Percentiles rank a stretch among this genome's conserved stretches.
Conservation (phyloP, 2,329 filamentous ascomycete species). For the Ophiocordyceps unilateralis region DNA sequence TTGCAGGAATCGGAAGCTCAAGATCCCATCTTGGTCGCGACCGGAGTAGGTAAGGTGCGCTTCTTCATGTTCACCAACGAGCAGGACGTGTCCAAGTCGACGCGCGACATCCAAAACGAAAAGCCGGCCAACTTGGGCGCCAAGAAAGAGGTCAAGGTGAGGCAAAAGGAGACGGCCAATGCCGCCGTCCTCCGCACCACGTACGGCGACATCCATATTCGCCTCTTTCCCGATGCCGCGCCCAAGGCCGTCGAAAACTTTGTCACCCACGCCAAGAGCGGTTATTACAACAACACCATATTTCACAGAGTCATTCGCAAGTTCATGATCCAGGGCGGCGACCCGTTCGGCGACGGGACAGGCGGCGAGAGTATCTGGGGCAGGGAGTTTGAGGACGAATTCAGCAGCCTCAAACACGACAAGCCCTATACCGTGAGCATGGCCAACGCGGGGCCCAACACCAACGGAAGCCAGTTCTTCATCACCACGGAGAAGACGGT, state of each 20-base stretch:
- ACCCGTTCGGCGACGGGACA: constrained; percentile 79
- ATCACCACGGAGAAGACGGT: constrained; percentile 94
- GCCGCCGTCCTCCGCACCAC: constrained; percentile 81
- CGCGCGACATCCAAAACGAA: constrained; percentile 88
- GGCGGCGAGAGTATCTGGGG: constrained; percentile 87
- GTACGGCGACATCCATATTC: constrained; percentile 83
- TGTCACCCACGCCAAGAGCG: constrained; percentile 71
- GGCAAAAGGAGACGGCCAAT: constrained; percentile 55
- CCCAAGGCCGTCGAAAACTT: constrained; percentile 97
- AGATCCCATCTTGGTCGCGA: constrained; percentile 76
- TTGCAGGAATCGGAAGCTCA: constrained; percentile 80
- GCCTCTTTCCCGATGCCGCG: constrained; percentile 81
- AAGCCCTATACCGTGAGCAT: constrained; percentile 94
- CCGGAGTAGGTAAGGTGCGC: constrained; percentile 70
- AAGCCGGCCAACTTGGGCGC: constrained; percentile 51
- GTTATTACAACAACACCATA: constrained; percentile 95
- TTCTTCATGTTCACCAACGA: constrained; percentile 99
- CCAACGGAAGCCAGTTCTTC: constrained; percentile 94
- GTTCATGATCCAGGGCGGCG: constrained; percentile 98
- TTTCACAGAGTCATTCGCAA: constrained; percentile 96
- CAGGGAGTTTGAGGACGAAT: constrained; percentile 89
- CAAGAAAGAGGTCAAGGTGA: constrained; percentile 33
- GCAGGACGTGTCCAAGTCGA: constrained; percentile 62
- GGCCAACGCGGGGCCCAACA: constrained; percentile 92
- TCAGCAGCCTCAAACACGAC: constrained; percentile 79